phyloP scores from a whole-genome alignment of 129 eudicot genomes.

The Glebionis coronaria region DNA sequence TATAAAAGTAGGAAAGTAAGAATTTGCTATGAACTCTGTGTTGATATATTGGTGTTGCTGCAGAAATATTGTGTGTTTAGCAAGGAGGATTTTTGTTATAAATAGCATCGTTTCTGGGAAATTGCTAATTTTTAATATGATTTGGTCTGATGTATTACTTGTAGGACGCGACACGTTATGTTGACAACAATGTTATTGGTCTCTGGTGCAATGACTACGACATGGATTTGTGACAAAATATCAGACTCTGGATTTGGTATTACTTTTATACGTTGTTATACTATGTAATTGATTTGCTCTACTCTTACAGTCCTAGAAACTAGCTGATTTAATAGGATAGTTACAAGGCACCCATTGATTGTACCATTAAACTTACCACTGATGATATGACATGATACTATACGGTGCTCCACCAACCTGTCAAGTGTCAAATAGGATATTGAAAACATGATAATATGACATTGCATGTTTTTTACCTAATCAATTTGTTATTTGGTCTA shows the following conservation, averaged over 20 bases:
- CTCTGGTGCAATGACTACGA: conserved; percentile 94
- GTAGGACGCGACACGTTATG: conserved; percentile 81
- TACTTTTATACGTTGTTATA: conserved; percentile 7
- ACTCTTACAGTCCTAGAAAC: not conserved
- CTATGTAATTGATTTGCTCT: not conserved
- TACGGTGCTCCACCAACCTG: not conserved
- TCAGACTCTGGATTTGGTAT: conserved; percentile 94
- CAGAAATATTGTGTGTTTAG: no score
- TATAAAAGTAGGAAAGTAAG: no score
- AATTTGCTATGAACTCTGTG: no score
- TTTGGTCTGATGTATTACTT: conserved; percentile 9
- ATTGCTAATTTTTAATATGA: conserved; percentile 1
- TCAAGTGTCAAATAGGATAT: no score
- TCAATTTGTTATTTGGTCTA: not conserved
- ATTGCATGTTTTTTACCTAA: not conserved
- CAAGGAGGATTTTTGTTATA: not conserved
- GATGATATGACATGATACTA: not conserved
- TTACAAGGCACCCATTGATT: not conserved
- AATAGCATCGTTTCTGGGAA: not conserved
- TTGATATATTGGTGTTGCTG: no score
- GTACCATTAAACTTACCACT: not conserved
- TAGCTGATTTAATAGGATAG: not conserved
- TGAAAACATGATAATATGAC: no score
- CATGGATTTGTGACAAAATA: conserved; percentile 93
- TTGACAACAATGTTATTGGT: conserved; percentile 69